Base-by-base conservation (phyloP, 495 filamentous ascomycete species). In the Aspergillus nanangensis region DNA sequence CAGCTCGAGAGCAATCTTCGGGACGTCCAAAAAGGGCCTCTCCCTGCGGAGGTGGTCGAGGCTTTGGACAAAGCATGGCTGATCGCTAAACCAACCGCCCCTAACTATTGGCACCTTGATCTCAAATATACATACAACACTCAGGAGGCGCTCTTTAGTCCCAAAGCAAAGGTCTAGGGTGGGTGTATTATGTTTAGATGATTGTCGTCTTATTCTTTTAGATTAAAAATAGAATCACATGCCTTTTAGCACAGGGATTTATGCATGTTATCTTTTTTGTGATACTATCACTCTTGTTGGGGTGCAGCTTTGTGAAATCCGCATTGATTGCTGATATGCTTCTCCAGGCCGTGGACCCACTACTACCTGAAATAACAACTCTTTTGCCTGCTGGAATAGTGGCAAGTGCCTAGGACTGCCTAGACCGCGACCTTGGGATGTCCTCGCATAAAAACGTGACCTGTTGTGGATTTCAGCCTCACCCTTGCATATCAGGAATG, bases 1-100 rank as follows among this genome's bases (percentile, higher is more conserved):
- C 90, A 95, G 65, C 67, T 96, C 18, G 77, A 87, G 55, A 65
- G 70, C 37, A 95, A 96, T 53, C 69, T 96, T 37, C 71, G 75
- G 24, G 78, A 86, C 52, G 60, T 94, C 3, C 87, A 93, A 67
- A 95, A 94, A 68, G 89, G 89, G 0, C 90, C 91, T 9, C 66
- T 96, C 39, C 91, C 90, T 0, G 79, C 91, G 35, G 90, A 93
- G 39, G 86, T 95, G 18, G 75, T 95, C 14, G 63, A 85, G 57
- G 84, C 77, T 17, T 65, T 96, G 41, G 90, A 96, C 58, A 74
- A 89, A 65, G 90, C 89, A 15, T 78, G 75, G 73, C 33, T 76
- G 52, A 51, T 89, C 11, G 61, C 75, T 9, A 88, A 90, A 74
- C 53, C 76, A 8, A 79, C 83, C n/a, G 76, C 82, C 9, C 65